Evolutionary conservation across 1,284 basidiomycete species (phyloP), one percentile per base, ranked within the genome.

Genomic region (Pholiota adiposa): DNA sequence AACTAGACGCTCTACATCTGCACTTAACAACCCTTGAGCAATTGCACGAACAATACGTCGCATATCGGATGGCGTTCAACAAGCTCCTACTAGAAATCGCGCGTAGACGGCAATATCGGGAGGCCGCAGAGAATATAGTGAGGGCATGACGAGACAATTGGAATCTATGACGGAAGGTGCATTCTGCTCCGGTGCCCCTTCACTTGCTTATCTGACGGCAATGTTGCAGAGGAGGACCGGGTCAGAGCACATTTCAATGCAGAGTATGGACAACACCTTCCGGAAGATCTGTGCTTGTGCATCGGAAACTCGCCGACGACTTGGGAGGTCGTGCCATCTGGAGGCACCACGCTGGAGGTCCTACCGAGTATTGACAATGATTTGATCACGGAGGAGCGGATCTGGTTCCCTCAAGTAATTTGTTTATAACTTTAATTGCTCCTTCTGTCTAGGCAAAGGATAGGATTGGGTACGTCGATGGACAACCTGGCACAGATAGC

Each of bases 281-380:
- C 92, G 0, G 82, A 86, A 62, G 91, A 93, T 67, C 79, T 93
- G 40, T 93, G 90, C 70, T 74, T 91, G 8, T 89, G 82, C 61
- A 85, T 92, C 52, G 83, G 83, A 63, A 89, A 92, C 67, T 72
- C 81, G 16, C 92, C 91, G 5, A 90, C 88, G 40, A 77, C 78
- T 54, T 92, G 87, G 86, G 81, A 86, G 58, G 77, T 92, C 16
- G 68, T 82, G 1, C 86, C 89, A 0, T 78, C 74, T 70, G 74
- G 79, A 44, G 83, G 83, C 4, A 84, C 87, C 49, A 63, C 69
- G 11, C 68, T 74, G 12, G 89, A 92, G 70, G 73, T 73, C 9
- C 72, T 91, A 23, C 89, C 88, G 1, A 77, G 79, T 9, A 80
- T 90, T 23, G 83, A 84, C 27, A 69, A 72, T 18, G 88, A 89